These are phyloP conservation scores for Ormosia semicastrata DNA, from an alignment of 306 rosid species.

Conservation along the genomic window DNA sequence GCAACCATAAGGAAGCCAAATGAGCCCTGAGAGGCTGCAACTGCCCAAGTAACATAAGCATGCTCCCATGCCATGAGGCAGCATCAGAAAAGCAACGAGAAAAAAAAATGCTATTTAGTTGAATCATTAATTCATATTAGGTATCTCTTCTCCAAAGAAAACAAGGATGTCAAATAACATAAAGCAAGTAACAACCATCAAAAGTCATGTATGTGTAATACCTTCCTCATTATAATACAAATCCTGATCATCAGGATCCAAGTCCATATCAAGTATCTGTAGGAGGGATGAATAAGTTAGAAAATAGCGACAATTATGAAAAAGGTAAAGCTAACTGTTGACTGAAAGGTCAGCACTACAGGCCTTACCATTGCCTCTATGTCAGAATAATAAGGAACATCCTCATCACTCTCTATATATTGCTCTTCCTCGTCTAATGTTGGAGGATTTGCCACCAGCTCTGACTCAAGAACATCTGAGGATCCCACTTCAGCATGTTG, in stretches of 20 bases:
- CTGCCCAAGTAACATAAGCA: background rate
- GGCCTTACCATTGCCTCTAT: constrained; percentile 87
- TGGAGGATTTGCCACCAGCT: constrained; percentile 39
- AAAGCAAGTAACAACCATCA: background rate
- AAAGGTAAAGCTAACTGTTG: constrained; percentile 20
- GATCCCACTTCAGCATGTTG: constrained; percentile 43
- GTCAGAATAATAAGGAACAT: constrained; percentile 85
- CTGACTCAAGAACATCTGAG: constrained; percentile 35
- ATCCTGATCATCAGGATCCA: constrained; percentile 82
- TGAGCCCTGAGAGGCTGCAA: constrained; percentile 5
- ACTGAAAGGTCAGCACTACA: constrained; percentile 6
- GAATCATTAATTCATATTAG: background rate
- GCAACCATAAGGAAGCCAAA: constrained; percentile 5
- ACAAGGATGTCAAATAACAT: constrained; percentile 2
- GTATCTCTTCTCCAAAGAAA: constrained; percentile 11
- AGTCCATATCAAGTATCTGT: constrained; percentile 97
- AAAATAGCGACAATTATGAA: background rate
- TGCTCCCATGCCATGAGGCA: background rate
- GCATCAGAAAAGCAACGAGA: background rate
- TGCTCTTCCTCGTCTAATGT: constrained; percentile 52
- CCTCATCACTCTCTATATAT: constrained; percentile 68
- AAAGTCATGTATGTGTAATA: constrained; percentile 30
- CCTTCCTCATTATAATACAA: constrained; percentile 67
- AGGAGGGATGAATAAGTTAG: constrained; percentile 12
- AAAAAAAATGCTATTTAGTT: background rate